phyloP scores from a whole-genome alignment of 2,329 filamentous ascomycete species.

The Seiridium unicorne region DNA sequence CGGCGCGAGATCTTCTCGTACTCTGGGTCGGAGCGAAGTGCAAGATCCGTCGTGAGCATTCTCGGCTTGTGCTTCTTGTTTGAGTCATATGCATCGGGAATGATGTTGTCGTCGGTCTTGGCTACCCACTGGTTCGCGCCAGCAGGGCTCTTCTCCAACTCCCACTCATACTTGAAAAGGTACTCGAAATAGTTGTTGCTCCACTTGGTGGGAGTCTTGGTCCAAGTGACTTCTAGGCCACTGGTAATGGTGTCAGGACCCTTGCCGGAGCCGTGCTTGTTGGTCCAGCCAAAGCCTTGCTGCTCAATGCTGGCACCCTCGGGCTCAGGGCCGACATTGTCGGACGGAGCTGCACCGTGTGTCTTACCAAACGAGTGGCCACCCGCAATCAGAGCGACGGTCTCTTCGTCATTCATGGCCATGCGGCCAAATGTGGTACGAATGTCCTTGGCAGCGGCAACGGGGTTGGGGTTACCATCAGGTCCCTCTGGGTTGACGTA shows the following conservation, averaged over 20 bases:
- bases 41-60: constrained; percentile 75
- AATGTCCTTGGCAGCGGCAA: constrained; percentile 69
- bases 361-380: constrained; percentile 81
- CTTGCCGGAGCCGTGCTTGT: constrained; percentile 62
- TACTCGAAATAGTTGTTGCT: constrained; percentile 73
- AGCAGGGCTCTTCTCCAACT: constrained; percentile 70
- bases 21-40: constrained; percentile 67
- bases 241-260: constrained; percentile 73
- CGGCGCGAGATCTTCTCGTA: constrained; percentile 76
- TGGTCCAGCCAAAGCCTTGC: constrained; percentile 73
- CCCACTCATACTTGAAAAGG: constrained; percentile 78
- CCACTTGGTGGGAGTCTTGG: constrained; percentile 73
- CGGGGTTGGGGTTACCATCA: constrained; percentile 67
- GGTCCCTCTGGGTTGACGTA: constrained; percentile 82
- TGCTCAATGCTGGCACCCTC: constrained; percentile 61
- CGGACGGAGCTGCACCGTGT: constrained; percentile 66
- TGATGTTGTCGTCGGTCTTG: constrained; percentile 63
- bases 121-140: constrained; percentile 78
- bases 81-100: constrained; percentile 69
- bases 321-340: constrained; percentile 67
- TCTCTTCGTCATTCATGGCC: constrained; percentile 84
- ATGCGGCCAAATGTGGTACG: constrained; percentile 74
- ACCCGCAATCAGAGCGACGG: constrained; percentile 74
- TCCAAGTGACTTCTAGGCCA: constrained; percentile 79
- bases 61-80: constrained; percentile 71